Evolutionary conservation across 192 early-diverging fungal species (phyloP), one percentile per base, ranked within the genome.

Genomic region (Bifiguratus adelaidae): DNA sequence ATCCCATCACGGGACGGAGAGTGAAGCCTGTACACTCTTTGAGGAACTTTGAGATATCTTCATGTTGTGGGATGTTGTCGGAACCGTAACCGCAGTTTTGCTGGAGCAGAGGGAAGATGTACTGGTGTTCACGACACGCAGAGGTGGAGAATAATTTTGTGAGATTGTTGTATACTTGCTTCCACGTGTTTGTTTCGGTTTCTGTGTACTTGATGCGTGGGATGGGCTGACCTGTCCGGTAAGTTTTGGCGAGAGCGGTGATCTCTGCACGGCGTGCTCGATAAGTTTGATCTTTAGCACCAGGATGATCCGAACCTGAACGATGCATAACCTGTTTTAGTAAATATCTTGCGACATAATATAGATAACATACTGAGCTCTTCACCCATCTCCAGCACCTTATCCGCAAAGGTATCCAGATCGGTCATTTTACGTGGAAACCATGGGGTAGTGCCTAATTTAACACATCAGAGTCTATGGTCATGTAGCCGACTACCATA

Each of bases 11-110:
- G 2, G 94, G 94, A 21, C 94, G 81, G 49, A 97, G 53, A 16
- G 89, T 91, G 61, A 92, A 97, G 1, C 94, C 94, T 3, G 94
- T 93, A 59, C 85, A 93, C 48, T 88, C 84, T 61, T 93, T 91
- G 47, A 97, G 69, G 56, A 95, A 97, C 44, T 77, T 66, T 23
- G 91, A 95, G 27, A 97, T 81, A 41, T 78, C 75, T 24, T 88
- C 84, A 11, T 93, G 55, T 70, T 97, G 94, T 25, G 94, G 94
- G 40, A 97, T 93, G 37, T 82, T 74, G 56, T 92, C 70, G 9
- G 70, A 69, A 19, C 74, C 70, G 66, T 91, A 97, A 0, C 80
- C 85, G 58, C 93, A 96, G 77, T 96, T 92, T 60, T 92, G 81
- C 29, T 82, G 70, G 20, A 96, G 68, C 25, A 96, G 57, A 51